Evolutionary conservation across 805 yeast genomes (phyloP).

Genomic region (Candida rishiriensis): DNA sequence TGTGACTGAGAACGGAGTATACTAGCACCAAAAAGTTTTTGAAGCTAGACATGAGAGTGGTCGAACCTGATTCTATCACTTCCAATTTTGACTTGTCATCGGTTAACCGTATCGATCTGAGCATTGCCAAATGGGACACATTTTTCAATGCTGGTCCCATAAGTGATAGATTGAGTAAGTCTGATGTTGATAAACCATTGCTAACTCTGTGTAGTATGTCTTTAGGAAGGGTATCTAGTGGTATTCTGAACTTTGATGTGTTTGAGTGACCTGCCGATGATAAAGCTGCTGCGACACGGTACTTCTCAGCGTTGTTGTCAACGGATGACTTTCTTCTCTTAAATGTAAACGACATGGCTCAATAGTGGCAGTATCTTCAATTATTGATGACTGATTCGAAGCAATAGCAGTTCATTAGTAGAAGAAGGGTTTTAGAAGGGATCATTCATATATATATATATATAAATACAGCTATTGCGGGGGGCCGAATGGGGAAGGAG

Average conservation of each 20-base stretch:
- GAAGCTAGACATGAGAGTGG: conserved; percentile 5
- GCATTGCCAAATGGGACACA: conserved; percentile 2
- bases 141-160: neutral
- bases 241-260: neutral
- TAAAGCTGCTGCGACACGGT: neutral
- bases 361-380: too few relatives aligned
- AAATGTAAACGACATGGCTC: neutral
- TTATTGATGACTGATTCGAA: too few relatives aligned
- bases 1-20: conserved; percentile 14
- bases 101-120: conserved; percentile 10
- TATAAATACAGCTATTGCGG: neutral
- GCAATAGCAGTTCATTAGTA: too few relatives aligned
- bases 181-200: conserved; percentile 1
- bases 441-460: too few relatives aligned
- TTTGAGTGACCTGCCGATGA: neutral
- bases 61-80: neutral
- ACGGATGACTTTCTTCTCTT: conserved; percentile 5
- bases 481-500: neutral
- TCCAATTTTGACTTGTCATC: conserved; percentile 1
- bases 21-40: conserved; percentile 14
- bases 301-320: neutral
- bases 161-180: conserved; percentile 3
- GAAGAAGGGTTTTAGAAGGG: too few relatives aligned
- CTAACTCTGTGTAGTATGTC: neutral
- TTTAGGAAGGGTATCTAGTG: neutral